Percentiles rank a stretch among this genome's conserved stretches.
Evolutionary conservation across 805 yeast species (phyloP).

Genomic region (Starmerella vaccinii): DNA sequence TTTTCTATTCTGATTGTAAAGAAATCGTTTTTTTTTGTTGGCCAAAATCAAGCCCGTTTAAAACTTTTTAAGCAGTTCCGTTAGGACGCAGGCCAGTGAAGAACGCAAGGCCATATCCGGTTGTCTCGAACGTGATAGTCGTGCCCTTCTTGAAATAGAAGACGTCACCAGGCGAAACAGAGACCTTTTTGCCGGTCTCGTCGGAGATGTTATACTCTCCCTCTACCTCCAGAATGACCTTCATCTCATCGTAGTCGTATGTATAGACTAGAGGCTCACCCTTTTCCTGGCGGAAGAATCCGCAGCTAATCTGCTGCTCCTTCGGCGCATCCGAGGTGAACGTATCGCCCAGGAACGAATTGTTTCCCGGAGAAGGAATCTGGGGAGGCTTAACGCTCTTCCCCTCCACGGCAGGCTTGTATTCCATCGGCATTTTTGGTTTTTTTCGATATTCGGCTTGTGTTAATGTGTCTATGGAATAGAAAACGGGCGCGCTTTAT

Average conservation of each 20-base stretch:
- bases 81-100: slow-evolving; percentile 42
- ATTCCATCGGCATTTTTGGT: slow-evolving; percentile 15
- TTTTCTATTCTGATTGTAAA: too few relatives aligned
- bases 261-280: slow-evolving; percentile 61
- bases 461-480: not conserved
- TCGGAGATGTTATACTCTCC: slow-evolving; percentile 56
- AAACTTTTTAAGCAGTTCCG: slow-evolving; percentile 6
- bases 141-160: slow-evolving; percentile 59
- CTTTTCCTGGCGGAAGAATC: slow-evolving; percentile 58
- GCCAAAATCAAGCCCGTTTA: not conserved
- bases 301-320: slow-evolving; percentile 52
- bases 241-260: slow-evolving; percentile 60
- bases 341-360: slow-evolving; percentile 59
- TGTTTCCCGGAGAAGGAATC: slow-evolving; percentile 43
- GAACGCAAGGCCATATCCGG: slow-evolving; percentile 55
- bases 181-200: slow-evolving; percentile 50
- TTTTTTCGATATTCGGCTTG: not conserved
- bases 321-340: slow-evolving; percentile 47
- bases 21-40: too few relatives aligned
- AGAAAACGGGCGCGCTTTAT: not conserved
- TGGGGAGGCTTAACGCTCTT: slow-evolving; percentile 39
- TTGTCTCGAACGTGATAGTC: slow-evolving; percentile 52
- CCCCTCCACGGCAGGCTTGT: slow-evolving; percentile 16
- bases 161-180: slow-evolving; percentile 55
- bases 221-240: slow-evolving; percentile 46